Conservation (phyloP, 2,329 filamentous ascomycete species). For the Botryotinia globosa region DNA sequence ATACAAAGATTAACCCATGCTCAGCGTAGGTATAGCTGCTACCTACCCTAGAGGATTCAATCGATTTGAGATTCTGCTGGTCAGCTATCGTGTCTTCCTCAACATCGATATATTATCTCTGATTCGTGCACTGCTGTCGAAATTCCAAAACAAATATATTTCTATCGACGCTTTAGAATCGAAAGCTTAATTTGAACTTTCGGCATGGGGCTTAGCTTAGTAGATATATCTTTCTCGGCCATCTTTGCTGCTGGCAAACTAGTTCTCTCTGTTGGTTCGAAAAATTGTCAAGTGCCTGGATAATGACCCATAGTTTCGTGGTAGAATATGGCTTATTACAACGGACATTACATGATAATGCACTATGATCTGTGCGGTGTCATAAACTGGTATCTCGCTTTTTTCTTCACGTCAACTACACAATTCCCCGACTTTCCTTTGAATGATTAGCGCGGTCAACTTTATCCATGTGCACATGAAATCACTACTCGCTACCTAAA, state of each 20-base stretch:
- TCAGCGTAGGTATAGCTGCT: background rate
- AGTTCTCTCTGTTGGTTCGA: background rate
- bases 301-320: background rate
- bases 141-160: background rate
- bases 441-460: background rate
- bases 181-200: background rate
- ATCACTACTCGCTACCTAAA: background rate
- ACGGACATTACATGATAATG: background rate
- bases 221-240: fast-evolving
- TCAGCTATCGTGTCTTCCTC: background rate
- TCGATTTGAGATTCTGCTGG: background rate
- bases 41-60: background rate
- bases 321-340: fast-evolving
- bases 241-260: background rate
- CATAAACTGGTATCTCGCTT: background rate
- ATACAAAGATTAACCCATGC: background rate
- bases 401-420: background rate
- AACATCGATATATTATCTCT: background rate
- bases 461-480: background rate
- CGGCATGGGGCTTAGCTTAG: background rate
- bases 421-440: background rate
- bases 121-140: background rate
- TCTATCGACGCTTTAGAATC: background rate
- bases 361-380: background rate
- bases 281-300: fast-evolving